Base-by-base conservation (phyloP, 2,329 filamentous ascomycete species). In the Colletotrichum gloeosporioides region DNA sequence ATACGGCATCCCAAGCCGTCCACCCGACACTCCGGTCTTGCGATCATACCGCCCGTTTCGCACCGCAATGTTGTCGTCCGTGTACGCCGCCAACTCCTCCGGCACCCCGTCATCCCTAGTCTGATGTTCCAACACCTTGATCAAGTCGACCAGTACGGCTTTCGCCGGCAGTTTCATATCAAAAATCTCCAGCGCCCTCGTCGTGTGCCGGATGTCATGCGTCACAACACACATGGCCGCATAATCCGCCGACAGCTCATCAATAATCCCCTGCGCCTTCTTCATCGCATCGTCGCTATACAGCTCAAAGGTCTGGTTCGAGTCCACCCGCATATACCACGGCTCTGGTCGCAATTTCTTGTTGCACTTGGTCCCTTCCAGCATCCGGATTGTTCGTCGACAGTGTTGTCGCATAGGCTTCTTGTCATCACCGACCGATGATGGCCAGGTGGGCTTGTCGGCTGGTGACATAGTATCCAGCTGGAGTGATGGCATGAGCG, bases 41-140 rank as follows among this genome's bases (percentile, higher is more conserved):
- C 34, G 27, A 25, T 70, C 72, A 31, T 64, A 68, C 16, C 71
- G 32, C 39, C 55, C 61, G 25, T 39, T 34, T 31, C 55, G 29
- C 59, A 62, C 53, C 22, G 61, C 73, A 32, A 75, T 39, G 22
- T 65, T 57, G 12, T 71, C 25, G 3, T 72, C 62, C 61, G 69
- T 66, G 22, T 71, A 71, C 13, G 16, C 27, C 6, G 36, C 31
- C 27, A 72, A 29, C 16, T 57, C 36, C 16, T 65, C 62, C 29
- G 59, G 59, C 6, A 66, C 55, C 3, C 39, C 63, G 1, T 69
- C 73, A 13, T 57, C 67, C 12, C 62, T 57, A 3, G 73, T 44
- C 55, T 76, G 73, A 31, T 71, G 70, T 9, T 76, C 73, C 49
- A 76, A 32, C 31, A 76, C 73, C 27, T 68, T 76, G 31, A 76